A percentile compares a stretch with the other conserved stretches of the same genome.
These are phyloP conservation scores for Eucalyptus tenuipes DNA, from an alignment of 345 rosid species.

Conservation along the genomic window DNA sequence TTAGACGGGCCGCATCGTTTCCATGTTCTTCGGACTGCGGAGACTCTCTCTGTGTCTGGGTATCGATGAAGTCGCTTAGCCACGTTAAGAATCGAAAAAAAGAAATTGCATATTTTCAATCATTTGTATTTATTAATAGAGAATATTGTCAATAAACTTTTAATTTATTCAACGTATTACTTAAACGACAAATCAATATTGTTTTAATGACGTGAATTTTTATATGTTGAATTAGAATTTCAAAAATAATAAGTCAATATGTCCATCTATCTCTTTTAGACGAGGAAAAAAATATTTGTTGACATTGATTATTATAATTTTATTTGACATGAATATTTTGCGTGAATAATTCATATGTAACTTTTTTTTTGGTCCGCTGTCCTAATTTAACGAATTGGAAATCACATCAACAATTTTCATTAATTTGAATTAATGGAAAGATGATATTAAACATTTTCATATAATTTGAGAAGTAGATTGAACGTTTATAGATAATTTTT, in stretches of 20 bases:
- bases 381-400: neutral
- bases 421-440: neutral
- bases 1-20: neutral
- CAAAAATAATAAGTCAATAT: neutral
- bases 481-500: no score
- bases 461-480: no score
- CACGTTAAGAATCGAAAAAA: neutral
- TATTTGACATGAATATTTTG: neutral
- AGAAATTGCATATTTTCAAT: neutral
- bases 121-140: neutral
- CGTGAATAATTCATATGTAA: no score
- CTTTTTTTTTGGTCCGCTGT: no score
- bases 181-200: no score
- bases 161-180: no score
- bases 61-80: neutral
- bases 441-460: no score
- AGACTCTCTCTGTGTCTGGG: neutral
- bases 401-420: neutral
- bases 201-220: no score
- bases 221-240: no score
- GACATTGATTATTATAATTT: neutral
- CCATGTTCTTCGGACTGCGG: neutral
- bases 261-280: neutral
- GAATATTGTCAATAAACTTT: accelerated
- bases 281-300: neutral